Conservation (phyloP, 2,329 filamentous ascomycete species). For the Aotearoamyces nothofagi region DNA sequence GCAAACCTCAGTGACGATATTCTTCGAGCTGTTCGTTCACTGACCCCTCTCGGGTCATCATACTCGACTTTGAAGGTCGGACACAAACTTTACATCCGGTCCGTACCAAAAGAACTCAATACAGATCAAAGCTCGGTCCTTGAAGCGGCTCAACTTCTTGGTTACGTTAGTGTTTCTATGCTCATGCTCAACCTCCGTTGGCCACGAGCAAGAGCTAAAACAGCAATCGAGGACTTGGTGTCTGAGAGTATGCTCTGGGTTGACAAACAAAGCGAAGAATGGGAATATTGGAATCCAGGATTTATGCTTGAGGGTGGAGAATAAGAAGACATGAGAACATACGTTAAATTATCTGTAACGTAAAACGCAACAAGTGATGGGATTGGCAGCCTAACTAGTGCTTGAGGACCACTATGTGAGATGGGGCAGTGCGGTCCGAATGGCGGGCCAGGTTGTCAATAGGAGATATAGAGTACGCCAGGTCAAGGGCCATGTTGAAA, state of each 20-base stretch:
- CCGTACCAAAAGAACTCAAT: constrained; percentile 88
- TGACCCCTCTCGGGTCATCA: constrained; percentile 75
- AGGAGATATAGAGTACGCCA: too few relatives aligned
- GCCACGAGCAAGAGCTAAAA: constrained; percentile 72
- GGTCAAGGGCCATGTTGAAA: too few relatives aligned
- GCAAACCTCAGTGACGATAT: constrained; percentile 61
- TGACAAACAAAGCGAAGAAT: constrained; percentile 71
- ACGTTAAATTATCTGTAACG: too few relatives aligned
- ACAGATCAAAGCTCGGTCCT: constrained; percentile 86
- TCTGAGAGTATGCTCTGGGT: constrained; percentile 89
- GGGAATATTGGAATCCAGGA: constrained; percentile 84
- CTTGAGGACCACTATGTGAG: too few relatives aligned
- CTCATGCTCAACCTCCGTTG: constrained; percentile 73
- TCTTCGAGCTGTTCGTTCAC: constrained; percentile 70
- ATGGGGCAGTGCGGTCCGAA: too few relatives aligned
- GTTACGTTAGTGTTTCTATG: constrained; percentile 84
- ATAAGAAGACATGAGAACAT: background rate
- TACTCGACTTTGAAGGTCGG: constrained; percentile 79
- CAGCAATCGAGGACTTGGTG: constrained; percentile 80
- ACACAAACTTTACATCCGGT: constrained; percentile 73
- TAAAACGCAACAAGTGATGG: too few relatives aligned
- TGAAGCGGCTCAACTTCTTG: constrained; percentile 78
- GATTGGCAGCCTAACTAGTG: too few relatives aligned
- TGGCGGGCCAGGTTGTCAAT: too few relatives aligned
- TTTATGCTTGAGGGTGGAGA: constrained; percentile 36